Evolutionary conservation across 768 basidiomycete species (phyloP).

Genomic region (Rhizopogon vinicolor): DNA sequence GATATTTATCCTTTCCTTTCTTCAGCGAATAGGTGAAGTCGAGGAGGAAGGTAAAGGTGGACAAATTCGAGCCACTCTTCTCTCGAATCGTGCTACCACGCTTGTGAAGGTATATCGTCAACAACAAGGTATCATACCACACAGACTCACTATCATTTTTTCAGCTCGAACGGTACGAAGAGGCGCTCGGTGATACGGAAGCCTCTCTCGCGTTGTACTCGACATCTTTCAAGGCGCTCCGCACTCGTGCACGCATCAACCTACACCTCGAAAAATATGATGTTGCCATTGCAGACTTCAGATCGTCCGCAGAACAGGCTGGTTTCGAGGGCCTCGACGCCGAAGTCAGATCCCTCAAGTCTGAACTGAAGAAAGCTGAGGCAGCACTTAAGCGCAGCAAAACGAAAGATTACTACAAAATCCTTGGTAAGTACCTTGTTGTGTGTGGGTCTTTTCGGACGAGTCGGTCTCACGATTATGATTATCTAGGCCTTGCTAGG

Average conservation of each 20-base stretch:
- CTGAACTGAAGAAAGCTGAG: slow-evolving; percentile 79
- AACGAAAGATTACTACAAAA: slow-evolving; percentile 88
- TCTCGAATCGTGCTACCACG: slow-evolving; percentile 83
- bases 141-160: slow-evolving; percentile 4
- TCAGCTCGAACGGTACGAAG: slow-evolving; percentile 60
- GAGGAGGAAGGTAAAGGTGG: slow-evolving; percentile 78
- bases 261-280: slow-evolving; percentile 75
- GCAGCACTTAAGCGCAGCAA: slow-evolving; percentile 81
- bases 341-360: slow-evolving; percentile 57
- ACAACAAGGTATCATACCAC: not conserved
- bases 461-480: not conserved
- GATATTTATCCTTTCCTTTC: not conserved
- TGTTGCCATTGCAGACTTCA: slow-evolving; percentile 68
- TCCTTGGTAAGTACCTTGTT: slow-evolving; percentile 38
- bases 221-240: slow-evolving; percentile 77
- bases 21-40: slow-evolving; percentile 59
- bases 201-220: slow-evolving; percentile 59
- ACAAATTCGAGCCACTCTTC: slow-evolving; percentile 71
- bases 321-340: slow-evolving; percentile 56
- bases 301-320: slow-evolving; percentile 71
- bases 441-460: not conserved
- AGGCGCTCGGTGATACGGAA: slow-evolving; percentile 70
- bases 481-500: slow-evolving; percentile 36
- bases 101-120: slow-evolving; percentile 54
- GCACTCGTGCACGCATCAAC: slow-evolving; percentile 79